phyloP scores from a whole-genome alignment of 208 protist genomes.

The Phytomonas francai region DNA sequence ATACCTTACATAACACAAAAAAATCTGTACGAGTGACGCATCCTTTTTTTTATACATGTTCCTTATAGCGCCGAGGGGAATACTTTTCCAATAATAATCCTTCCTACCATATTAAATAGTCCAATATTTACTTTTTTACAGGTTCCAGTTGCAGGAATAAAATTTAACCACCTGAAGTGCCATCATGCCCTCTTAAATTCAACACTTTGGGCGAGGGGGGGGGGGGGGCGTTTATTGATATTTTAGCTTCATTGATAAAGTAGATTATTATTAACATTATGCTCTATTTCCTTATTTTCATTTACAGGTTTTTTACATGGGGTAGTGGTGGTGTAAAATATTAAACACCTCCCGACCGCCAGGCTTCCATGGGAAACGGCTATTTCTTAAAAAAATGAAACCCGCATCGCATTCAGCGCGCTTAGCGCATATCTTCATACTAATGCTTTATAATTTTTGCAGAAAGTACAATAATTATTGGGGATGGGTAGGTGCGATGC shows the following conservation, averaged over 20 bases:
- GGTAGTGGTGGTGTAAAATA: not conserved
- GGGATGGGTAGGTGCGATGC: not conserved
- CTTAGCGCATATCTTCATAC: too few species aligned
- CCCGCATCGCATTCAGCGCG: not conserved
- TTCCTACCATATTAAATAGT: too few species aligned
- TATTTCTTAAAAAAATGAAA: not conserved
- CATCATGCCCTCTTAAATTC: not conserved
- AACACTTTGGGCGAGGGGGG: too few species aligned
- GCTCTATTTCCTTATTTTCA: constrained; percentile 7
- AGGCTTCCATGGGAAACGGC: not conserved
- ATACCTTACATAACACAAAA: too few species aligned
- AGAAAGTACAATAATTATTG: not conserved
- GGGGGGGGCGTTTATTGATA: constrained; percentile 7
- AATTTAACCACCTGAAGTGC: not conserved
- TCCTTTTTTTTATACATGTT: too few species aligned
- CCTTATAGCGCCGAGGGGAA: too few species aligned
- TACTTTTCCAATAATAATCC: too few species aligned
- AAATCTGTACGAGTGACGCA: too few species aligned
- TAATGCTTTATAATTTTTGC: not conserved
- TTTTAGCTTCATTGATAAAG: constrained; percentile 8
- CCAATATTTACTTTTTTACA: constrained; percentile 5
- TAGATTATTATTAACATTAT: constrained; percentile 11
- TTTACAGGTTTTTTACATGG: not conserved
- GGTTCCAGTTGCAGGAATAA: not conserved
- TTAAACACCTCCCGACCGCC: not conserved